These are phyloP conservation scores for Pseudocercospora eumusae DNA, from an alignment of 2,329 filamentous ascomycete genomes.

Conservation along the genomic window DNA sequence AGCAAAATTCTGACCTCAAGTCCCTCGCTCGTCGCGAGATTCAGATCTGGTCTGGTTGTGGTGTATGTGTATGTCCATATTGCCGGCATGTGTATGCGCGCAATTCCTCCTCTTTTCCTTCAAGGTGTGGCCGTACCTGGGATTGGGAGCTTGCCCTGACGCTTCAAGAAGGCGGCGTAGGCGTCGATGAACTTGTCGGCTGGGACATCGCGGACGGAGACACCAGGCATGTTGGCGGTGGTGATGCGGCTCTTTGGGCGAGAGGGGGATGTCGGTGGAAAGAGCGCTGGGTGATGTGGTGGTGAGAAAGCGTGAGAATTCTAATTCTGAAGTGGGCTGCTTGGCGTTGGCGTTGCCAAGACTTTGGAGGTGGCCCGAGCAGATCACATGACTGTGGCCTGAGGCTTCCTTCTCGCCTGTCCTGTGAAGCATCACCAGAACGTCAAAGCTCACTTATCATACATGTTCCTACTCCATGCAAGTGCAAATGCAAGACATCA, in stretches of 20 bases:
- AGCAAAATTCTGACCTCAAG: conserved; percentile 42
- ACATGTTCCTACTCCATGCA: neutral
- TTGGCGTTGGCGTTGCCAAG: conserved; percentile 7
- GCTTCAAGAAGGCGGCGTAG: conserved; percentile 89
- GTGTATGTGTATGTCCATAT: conserved; percentile 16
- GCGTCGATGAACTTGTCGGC: conserved; percentile 86
- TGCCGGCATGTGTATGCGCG: neutral
- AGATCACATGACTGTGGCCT: neutral
- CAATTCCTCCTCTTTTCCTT: conserved; percentile 30
- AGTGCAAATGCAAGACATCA: neutral
- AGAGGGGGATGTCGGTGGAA: conserved; percentile 8
- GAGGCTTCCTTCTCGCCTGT: neutral
- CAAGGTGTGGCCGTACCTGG: conserved; percentile 64
- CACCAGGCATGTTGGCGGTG: conserved; percentile 74
- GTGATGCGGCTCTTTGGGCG: conserved; percentile 19
- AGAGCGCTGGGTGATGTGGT: conserved; percentile 18
- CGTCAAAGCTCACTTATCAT: neutral
- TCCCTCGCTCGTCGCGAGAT: conserved; percentile 57
- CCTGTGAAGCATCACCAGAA: neutral
- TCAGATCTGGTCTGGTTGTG: conserved; percentile 46
- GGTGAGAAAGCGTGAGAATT: too few species aligned
- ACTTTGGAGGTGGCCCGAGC: neutral
- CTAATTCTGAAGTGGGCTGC: conserved; percentile 1
- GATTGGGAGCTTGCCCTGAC: conserved; percentile 88
- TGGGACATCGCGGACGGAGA: conserved; percentile 83